Conservation (phyloP, 2,329 filamentous ascomycete genomes). For the Pseudocercospora cruenta region DNA sequence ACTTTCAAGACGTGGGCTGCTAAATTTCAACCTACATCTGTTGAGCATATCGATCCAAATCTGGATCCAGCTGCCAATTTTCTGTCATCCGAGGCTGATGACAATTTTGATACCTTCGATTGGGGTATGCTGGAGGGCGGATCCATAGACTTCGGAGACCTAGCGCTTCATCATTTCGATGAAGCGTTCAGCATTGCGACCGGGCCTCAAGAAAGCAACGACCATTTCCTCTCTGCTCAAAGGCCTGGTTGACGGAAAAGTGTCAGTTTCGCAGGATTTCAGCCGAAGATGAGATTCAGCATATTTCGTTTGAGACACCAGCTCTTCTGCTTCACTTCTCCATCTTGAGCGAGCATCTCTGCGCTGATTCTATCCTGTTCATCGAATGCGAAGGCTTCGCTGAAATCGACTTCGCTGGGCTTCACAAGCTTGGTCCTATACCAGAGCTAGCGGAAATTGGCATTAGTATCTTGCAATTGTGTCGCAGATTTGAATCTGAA, state of each 20-base stretch:
- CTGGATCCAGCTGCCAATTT: neutral
- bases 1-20: constrained; percentile 22
- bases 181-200: constrained; percentile 25
- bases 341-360: constrained; percentile 12
- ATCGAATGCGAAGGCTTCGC: constrained; percentile 24
- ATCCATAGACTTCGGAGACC: constrained; percentile 17
- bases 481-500: neutral
- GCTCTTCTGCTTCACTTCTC: constrained; percentile 6
- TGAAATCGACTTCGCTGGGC: constrained; percentile 21
- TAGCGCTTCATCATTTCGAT: constrained; percentile 23
- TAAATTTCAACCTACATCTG: constrained; percentile 12
- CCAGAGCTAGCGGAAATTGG: constrained; percentile 14
- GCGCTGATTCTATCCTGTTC: constrained; percentile 19
- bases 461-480: neutral
- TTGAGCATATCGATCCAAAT: neutral
- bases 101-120: constrained; percentile 17
- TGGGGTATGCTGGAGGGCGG: constrained; percentile 22
- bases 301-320: constrained; percentile 12
- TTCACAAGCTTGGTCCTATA: constrained; percentile 24
- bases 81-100: neutral
- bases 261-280: neutral
- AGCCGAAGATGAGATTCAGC: constrained; percentile 14
- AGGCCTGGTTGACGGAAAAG: neutral
- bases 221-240: neutral
- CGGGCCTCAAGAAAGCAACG: constrained; percentile 2